Evolutionary conservation across 768 basidiomycete genomes (phyloP).

Genomic region (Boletus eberwhitei): DNA sequence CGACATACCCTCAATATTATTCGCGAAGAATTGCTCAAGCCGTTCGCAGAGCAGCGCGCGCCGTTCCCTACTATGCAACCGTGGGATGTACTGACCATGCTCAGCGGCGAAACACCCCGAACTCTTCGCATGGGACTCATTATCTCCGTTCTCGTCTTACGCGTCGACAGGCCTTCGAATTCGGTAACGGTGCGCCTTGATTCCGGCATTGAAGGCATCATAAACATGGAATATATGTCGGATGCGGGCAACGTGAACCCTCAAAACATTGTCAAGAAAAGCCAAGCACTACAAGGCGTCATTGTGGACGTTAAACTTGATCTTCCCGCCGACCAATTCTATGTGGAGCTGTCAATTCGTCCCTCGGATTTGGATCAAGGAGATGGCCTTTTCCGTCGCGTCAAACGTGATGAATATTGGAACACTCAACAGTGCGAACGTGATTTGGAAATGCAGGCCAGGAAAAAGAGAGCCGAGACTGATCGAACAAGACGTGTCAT

Average conservation of each 20-base stretch:
- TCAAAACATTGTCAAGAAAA: constrained; percentile 59
- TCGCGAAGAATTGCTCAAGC: constrained; percentile 75
- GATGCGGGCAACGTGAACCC: constrained; percentile 42
- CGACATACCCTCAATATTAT: constrained; percentile 88
- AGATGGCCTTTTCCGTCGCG: constrained; percentile 59
- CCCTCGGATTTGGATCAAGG: constrained; percentile 57
- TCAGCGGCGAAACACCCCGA: constrained; percentile 83
- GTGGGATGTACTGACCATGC: constrained; percentile 91
- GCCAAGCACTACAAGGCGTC: constrained; percentile 76
- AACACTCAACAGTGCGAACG: constrained; percentile 60
- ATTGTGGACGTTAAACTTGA: constrained; percentile 71
- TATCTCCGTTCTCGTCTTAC: constrained; percentile 68
- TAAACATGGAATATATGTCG: constrained; percentile 57
- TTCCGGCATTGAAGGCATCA: constrained; percentile 85
- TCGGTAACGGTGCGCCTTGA: constrained; percentile 75
- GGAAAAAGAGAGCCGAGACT: constrained; percentile 83
- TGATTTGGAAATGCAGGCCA: constrained; percentile 67
- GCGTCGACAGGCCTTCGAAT: constrained; percentile 41
- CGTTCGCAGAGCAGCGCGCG: constrained; percentile 73
- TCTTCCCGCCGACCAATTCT: constrained; percentile 57
- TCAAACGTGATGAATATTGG: constrained; percentile 61
- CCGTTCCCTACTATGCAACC: constrained; percentile 60
- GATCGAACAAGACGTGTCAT: constrained; percentile 81
- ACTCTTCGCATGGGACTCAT: constrained; percentile 79
- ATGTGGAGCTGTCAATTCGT: constrained; percentile 73